Conservation (phyloP, 805 yeast species). For the Kluyveromyces nonfermentans region DNA sequence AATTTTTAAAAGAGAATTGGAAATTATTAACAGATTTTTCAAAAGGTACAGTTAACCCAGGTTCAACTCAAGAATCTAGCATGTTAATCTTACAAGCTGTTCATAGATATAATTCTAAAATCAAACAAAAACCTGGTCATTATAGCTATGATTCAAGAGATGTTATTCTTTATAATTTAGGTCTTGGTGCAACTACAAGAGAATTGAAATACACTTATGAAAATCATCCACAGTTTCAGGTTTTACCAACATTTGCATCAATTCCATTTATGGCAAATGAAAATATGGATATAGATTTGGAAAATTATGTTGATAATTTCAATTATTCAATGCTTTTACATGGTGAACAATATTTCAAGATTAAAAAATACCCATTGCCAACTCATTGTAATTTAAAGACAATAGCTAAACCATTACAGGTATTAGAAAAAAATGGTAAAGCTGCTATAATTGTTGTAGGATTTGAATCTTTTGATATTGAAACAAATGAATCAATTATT, state of each 20-base stretch:
- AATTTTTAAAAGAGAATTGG: constrained; percentile 63
- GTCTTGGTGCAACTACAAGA: constrained; percentile 72
- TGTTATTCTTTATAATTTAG: constrained; percentile 76
- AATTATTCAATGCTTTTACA: constrained; percentile 84
- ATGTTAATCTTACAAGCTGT: constrained; percentile 67
- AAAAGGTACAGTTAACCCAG: constrained; percentile 40
- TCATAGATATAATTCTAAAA: constrained; percentile 34
- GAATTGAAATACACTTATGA: constrained; percentile 80
- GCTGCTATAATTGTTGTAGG: constrained; percentile 69
- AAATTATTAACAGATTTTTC: constrained; percentile 55
- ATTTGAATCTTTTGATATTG: constrained; percentile 56
- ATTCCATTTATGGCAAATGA: constrained; percentile 70
- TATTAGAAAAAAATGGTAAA: constrained; percentile 78
- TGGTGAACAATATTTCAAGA: constrained; percentile 87
- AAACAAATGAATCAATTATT: constrained; percentile 61
- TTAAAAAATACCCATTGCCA: constrained; percentile 71
- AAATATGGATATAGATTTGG: constrained; percentile 47
- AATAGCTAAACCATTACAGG: constrained; percentile 56
- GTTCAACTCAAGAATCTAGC: constrained; percentile 62
- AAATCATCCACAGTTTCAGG: constrained; percentile 66
- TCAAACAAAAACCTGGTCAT: constrained; percentile 30
- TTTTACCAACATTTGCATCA: constrained; percentile 83
- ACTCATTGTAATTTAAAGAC: constrained; percentile 56
- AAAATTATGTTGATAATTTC: constrained; percentile 63
- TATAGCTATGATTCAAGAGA: constrained; percentile 59